Conservation (phyloP, 208 protist species). For the Strigomonas oncopelti region DNA sequence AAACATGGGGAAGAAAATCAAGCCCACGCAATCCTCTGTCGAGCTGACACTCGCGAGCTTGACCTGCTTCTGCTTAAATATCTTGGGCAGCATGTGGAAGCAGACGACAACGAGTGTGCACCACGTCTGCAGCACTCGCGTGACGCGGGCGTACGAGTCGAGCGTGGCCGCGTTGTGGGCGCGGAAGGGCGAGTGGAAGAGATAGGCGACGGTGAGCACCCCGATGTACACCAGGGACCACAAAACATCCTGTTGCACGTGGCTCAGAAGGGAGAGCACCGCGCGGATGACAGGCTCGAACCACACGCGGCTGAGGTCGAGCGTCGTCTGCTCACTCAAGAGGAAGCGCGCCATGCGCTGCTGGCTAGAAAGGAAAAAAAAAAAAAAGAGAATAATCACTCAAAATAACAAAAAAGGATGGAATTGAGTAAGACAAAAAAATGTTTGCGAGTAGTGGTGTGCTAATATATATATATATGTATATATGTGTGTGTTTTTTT, state of each 20-base stretch:
- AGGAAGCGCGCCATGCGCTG: neutral
- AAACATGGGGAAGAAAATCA: constrained; percentile 67
- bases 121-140: constrained; percentile 69
- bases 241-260: constrained; percentile 28
- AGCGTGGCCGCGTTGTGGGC: constrained; percentile 30
- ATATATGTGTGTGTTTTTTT: too few species aligned
- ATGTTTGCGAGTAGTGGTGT: neutral
- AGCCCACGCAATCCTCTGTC: constrained; percentile 7
- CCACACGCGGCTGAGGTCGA: constrained; percentile 25
- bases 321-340: constrained; percentile 13
- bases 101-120: constrained; percentile 38
- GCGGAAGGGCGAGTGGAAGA: constrained; percentile 80
- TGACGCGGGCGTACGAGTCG: constrained; percentile 62
- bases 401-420: neutral
- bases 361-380: neutral
- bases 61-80: constrained; percentile 28
- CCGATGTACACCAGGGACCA: constrained; percentile 44
- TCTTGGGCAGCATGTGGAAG: constrained; percentile 54
- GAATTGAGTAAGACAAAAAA: neutral
- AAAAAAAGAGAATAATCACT: neutral
- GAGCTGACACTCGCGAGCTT: constrained; percentile 4
- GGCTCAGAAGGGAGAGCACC: constrained; percentile 19
- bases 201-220: constrained; percentile 46
- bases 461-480: neutral
- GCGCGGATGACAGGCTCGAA: constrained; percentile 19